Evolutionary conservation across 169 alveolate species (phyloP).

Genomic region (Babesia ovis): DNA sequence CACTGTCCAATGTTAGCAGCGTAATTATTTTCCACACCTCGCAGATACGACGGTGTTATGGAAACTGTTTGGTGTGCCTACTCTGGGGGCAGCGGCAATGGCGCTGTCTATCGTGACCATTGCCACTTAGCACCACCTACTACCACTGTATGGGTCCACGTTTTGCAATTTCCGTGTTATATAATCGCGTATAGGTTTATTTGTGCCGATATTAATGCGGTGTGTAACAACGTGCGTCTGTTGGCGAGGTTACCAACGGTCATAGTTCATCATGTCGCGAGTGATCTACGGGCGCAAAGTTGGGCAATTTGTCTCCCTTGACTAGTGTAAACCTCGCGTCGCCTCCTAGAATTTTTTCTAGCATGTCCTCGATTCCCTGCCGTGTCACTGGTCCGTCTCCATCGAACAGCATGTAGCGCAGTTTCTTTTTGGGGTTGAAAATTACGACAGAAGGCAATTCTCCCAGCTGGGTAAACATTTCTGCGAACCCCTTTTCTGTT

Average conservation of each 20-base stretch:
- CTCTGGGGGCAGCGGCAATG: constrained; percentile 14
- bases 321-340: constrained; percentile 82
- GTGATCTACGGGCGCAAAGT: constrained; percentile 55
- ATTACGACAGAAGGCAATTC: constrained; percentile 82
- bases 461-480: constrained; percentile 67
- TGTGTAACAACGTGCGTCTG: background rate
- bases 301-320: constrained; percentile 78
- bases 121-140: too few species aligned
- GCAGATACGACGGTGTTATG: background rate
- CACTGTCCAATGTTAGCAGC: too few species aligned
- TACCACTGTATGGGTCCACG: too few species aligned
- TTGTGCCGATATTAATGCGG: background rate
- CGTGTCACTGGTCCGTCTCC: constrained; percentile 73
- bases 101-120: background rate
- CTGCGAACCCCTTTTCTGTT: constrained; percentile 75
- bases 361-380: constrained; percentile 72
- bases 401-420: constrained; percentile 76
- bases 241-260: background rate
- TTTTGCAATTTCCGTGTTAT: background rate
- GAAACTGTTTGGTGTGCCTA: background rate
- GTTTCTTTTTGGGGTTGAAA: constrained; percentile 81
- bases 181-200: background rate
- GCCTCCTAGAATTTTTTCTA: constrained; percentile 85
- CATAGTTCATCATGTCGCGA: constrained; percentile 45
- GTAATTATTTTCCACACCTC: background rate